Base-by-base conservation (phyloP, 192 early-diverging fungal species). In the Chytriomyces sp. region DNA sequence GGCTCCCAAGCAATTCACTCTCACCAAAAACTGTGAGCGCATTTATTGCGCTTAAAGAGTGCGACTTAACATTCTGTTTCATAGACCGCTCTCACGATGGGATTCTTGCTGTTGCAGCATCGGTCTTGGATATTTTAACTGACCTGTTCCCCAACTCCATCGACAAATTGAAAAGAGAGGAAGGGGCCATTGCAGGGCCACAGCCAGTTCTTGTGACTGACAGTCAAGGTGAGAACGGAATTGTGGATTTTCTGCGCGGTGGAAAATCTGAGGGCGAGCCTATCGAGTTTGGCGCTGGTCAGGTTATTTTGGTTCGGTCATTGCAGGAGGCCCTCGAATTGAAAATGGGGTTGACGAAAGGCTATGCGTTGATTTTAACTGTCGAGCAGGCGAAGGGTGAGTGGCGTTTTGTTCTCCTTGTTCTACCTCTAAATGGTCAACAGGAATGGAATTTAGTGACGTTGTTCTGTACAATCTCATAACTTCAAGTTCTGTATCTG, bases 31-130 rank as follows among this genome's bases (percentile, higher is more conserved):
- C 53, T 79, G 73, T 75, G 48, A 75, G 61, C 53, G 6, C 13
- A 20, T 64, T 64, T 3, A 28, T 3, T 23, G 2, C 13, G 16
- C 7, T 20, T 64, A 20, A 20, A 20, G 53, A 20, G 53, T 57
- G 5, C 13, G 20, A 57, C 13, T 57, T 0, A 18, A 2, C 10
- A 26, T 69, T 69, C 67, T 10, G 35, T 64, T 45, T 9, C 20
- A 8, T 35, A 76, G 75, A 79, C 45, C 71, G 78, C 9, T 79
- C 78, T 2, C 78, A 79, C 45, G 73, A 79, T 50, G 78, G 78
- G 8, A 79, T 79, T 68, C 57, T 79, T 2, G 16, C 18, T 18
- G 71, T 79, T 45, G 78, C 78, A 9, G 78, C 78, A 26, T 79
- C 78, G 7, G 57, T 67, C 11, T 59, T 79, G 20, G 78, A 79